Evolutionary conservation across 2,329 filamentous ascomycete species (phyloP).

Genomic region (Zasmidium cellare): DNA sequence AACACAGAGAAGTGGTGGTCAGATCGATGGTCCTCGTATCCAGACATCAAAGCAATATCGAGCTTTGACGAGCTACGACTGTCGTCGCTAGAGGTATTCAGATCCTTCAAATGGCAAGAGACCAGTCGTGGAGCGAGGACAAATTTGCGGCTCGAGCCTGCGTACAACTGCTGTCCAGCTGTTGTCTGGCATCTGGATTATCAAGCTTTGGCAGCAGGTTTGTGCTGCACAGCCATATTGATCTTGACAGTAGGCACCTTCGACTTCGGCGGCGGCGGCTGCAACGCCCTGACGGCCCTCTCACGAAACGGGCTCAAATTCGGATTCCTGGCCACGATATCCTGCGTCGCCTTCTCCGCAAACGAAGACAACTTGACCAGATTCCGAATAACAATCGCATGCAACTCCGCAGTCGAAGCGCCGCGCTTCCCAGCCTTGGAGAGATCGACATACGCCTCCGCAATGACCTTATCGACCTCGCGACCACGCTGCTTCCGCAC

Average conservation of each 20-base stretch:
- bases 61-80: too few species aligned
- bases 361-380: conserved; percentile 26
- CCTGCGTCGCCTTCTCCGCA: conserved; percentile 24
- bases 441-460: conserved; percentile 24
- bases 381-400: conserved; percentile 23
- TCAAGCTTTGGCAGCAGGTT: background rate
- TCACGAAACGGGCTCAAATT: conserved; percentile 23
- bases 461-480: conserved; percentile 28
- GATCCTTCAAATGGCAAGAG: too few species aligned
- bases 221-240: conserved; percentile 29
- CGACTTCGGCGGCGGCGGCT: conserved; percentile 16
- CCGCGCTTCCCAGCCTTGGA: conserved; percentile 21
- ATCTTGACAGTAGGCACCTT: conserved; percentile 29
- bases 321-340: conserved; percentile 31
- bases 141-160: too few species aligned
- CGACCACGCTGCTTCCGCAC: conserved; percentile 25
- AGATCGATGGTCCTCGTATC: too few species aligned
- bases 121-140: too few species aligned
- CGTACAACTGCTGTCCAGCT: too few species aligned
- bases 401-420: conserved; percentile 22
- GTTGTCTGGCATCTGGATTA: background rate
- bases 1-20: too few species aligned
- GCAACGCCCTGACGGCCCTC: conserved; percentile 19
- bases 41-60: too few species aligned
- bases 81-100: too few species aligned